These are phyloP conservation scores for Psilocybe mexicana DNA, from an alignment of 1,284 basidiomycete species.

Conservation along the genomic window DNA sequence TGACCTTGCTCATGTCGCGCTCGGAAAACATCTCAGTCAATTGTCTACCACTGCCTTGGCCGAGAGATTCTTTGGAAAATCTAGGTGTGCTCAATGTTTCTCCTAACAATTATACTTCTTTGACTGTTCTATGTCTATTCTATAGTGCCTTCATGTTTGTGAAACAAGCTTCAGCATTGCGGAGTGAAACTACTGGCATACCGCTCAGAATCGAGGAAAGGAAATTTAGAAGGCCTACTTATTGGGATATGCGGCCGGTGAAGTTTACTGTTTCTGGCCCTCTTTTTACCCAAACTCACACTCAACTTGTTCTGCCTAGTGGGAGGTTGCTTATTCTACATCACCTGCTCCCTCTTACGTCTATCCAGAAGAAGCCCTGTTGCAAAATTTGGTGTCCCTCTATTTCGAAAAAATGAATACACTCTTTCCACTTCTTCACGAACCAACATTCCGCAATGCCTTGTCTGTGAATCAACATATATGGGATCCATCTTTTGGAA, in stretches of 20 bases:
- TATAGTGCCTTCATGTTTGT: slow-evolving; percentile 42
- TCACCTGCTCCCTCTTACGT: slow-evolving; percentile 28
- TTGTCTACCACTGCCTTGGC: slow-evolving; percentile 36
- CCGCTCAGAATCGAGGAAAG: slow-evolving; percentile 13
- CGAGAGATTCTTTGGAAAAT: slow-evolving; percentile 61
- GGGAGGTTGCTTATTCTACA: slow-evolving; percentile 29
- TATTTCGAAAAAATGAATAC: slow-evolving; percentile 59
- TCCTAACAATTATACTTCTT: not conserved
- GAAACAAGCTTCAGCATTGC: slow-evolving; percentile 50
- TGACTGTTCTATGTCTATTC: not conserved
- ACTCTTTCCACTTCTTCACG: slow-evolving; percentile 61
- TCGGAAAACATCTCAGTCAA: slow-evolving; percentile 37
- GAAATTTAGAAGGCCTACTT: slow-evolving; percentile 32
- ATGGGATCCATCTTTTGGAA: slow-evolving; percentile 52
- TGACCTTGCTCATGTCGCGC: slow-evolving; percentile 35
- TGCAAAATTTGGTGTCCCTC: slow-evolving; percentile 50
- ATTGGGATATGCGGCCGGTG: slow-evolving; percentile 39
- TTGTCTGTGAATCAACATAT: slow-evolving; percentile 51
- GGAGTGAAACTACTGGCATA: slow-evolving; percentile 42
- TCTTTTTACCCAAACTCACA: not conserved
- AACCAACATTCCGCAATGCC: slow-evolving; percentile 55
- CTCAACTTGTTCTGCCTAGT: slow-evolving; percentile 22
- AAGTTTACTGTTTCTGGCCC: slow-evolving; percentile 12
- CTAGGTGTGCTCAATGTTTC: slow-evolving; percentile 42
- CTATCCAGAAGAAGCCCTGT: slow-evolving; percentile 49